Percentiles rank a stretch among this genome's conserved stretches.
Evolutionary conservation across 306 rosid genomes (phyloP).

Genomic region (Vicia faba): DNA sequence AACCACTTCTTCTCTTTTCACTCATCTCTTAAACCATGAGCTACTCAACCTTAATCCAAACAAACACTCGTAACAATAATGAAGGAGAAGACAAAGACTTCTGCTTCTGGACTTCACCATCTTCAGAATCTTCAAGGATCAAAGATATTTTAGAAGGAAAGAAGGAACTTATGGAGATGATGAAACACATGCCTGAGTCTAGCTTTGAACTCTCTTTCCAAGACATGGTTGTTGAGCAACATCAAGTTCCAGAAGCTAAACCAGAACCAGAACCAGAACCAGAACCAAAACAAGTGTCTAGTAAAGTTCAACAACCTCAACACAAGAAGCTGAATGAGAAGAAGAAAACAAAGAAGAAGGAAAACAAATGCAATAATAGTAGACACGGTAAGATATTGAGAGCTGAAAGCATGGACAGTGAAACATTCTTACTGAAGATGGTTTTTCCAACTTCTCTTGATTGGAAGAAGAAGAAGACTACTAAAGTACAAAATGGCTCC

Average conservation of each 20-base stretch:
- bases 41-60: constrained; percentile 34
- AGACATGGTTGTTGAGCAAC: constrained; percentile 63
- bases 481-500: constrained; percentile 41
- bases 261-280: constrained; percentile 20
- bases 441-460: constrained; percentile 62
- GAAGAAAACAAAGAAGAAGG: constrained; percentile 39
- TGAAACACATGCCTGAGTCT: constrained; percentile 58
- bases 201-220: constrained; percentile 70
- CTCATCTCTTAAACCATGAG: constrained; percentile 49
- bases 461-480: constrained; percentile 55
- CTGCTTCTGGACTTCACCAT: constrained; percentile 52
- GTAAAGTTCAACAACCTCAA: constrained; percentile 26
- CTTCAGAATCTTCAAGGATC: constrained; percentile 40
- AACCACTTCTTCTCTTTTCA: constrained; percentile 33
- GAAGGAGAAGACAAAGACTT: constrained; percentile 55
- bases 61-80: constrained; percentile 35
- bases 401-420: constrained; percentile 61
- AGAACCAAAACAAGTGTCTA: neutral
- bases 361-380: constrained; percentile 3
- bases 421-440: constrained; percentile 60
- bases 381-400: constrained; percentile 49
- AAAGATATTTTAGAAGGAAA: constrained; percentile 51
- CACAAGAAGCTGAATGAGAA: constrained; percentile 16
- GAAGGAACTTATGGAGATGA: constrained; percentile 59
- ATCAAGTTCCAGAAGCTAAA: constrained; percentile 18